Base-by-base conservation (phyloP, 768 basidiomycete genomes). In the Pleurotus djamor region DNA sequence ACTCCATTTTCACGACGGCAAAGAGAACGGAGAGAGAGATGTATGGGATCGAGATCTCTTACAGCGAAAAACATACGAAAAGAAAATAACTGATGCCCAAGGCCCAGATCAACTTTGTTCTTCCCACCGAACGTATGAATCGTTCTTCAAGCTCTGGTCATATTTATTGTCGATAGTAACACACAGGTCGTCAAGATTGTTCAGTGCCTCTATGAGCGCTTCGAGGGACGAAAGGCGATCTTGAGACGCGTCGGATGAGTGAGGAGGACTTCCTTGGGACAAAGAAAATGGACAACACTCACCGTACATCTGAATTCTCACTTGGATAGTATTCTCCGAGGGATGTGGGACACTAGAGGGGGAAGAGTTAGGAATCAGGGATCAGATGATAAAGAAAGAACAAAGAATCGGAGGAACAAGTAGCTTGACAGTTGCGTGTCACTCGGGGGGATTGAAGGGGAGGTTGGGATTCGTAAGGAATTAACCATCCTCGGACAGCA, bases 221-320 rank as follows among this genome's bases (percentile, higher is more conserved):
- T 85, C 82, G 13, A 96, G 74, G 0, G 96, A 93, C 3, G 95
- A 96, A 14, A 91, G 78, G 38, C 86, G 82, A 68, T 98, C 96
- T 97, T 67, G 43, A 43, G 50, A n/a, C 48, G 43, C 48, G 38
- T 55, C 56, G 32, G 41, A 37, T 50, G 41, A 9, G 36, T 59
- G 57, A 59, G 16, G 32, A 28, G 21, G 21, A 28, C 21, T 28
- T 38, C 59, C 36, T 12, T 48, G 28, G 36, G 4, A 21, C 4
- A 35, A 41, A 14, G 21, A 2, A n/a, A 32, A 17, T 8, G 52
- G 54, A 3, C 6, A 28, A 9, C 28, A 79, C 94, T 62, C 66
- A 98, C 95, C 95, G 65, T 98, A 97, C 96, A 98, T 98, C 83
- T 98, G 96, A 60, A 98, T 94, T n/a, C 97, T 91, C 32, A 98